Percentiles rank a stretch among this genome's conserved stretches.
These are phyloP conservation scores for Colletotrichum sojae DNA, from an alignment of 2,329 filamentous ascomycete species.

Conservation along the genomic window DNA sequence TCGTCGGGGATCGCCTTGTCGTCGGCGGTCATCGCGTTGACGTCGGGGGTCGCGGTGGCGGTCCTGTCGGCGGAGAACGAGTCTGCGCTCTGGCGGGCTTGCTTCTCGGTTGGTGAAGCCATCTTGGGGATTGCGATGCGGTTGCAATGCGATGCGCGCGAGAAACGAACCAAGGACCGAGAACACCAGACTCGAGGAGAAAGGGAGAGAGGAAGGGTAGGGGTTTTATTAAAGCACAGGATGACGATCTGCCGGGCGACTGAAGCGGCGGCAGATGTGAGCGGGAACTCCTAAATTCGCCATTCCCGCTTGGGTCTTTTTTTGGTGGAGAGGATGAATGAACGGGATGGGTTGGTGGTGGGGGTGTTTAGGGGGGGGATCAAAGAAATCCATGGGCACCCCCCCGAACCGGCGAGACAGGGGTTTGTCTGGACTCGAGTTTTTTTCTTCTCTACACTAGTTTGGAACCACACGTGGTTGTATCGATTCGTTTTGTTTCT, in stretches of 20 bases:
- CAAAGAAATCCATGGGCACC: background rate
- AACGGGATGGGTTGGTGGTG: background rate
- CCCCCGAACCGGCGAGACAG: constrained; percentile 4
- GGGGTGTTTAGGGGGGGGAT: background rate
- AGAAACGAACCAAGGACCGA: background rate
- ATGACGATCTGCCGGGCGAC: constrained; percentile 20
- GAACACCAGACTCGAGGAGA: background rate
- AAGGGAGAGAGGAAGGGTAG: background rate
- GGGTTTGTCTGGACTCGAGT: background rate
- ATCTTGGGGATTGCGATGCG: background rate
- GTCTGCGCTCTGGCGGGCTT: constrained; percentile 12
- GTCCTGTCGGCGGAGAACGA: constrained; percentile 24
- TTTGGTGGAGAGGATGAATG: background rate
- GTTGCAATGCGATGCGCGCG: background rate
- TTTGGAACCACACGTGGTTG: constrained; percentile 29
- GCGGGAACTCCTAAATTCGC: constrained; percentile 20
- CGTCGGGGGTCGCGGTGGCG: constrained; percentile 27
- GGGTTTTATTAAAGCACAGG: constrained; percentile 9
- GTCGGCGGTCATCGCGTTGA: constrained; percentile 13
- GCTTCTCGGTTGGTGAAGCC: constrained; percentile 28
- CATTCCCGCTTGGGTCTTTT: background rate
- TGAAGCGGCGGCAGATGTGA: constrained; percentile 23
- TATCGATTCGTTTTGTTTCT: constrained; percentile 10
- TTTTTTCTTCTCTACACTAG: no score
- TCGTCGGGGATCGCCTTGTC: constrained; percentile 17